Evolutionary conservation across 257 asterid species (phyloP).

Genomic region (Plectranthus barbatus): DNA sequence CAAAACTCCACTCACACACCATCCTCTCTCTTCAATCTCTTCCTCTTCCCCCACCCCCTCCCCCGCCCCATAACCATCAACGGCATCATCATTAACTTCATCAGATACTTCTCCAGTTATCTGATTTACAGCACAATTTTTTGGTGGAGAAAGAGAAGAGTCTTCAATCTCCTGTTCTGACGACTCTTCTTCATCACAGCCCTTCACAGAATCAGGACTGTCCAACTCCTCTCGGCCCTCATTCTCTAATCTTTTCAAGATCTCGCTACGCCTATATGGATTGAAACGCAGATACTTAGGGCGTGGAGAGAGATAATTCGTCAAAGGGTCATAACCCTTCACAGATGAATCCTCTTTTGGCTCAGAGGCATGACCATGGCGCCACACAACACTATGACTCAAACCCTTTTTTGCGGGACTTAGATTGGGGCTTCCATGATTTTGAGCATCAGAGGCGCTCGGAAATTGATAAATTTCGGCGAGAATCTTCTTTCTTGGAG

Average conservation of each 20-base stretch:
- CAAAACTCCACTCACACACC: slow-evolving; percentile 35
- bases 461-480: slow-evolving; percentile 37
- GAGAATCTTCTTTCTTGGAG: slow-evolving; percentile 45
- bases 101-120: slow-evolving; percentile 6
- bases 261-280: slow-evolving; percentile 44
- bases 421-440: slow-evolving; percentile 1
- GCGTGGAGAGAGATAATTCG: slow-evolving; percentile 54
- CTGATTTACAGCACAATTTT: not conserved
- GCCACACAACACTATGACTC: not conserved
- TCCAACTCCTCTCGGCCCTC: slow-evolving; percentile 12
- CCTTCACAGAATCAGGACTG: slow-evolving; percentile 13
- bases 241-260: slow-evolving; percentile 19
- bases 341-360: slow-evolving; percentile 28
- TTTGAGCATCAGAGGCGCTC: slow-evolving; percentile 13
- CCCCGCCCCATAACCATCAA: slow-evolving; percentile 10
- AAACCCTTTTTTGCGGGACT: not conserved
- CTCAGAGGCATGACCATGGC: slow-evolving; percentile 10
- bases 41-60: slow-evolving; percentile 17
- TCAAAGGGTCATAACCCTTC: slow-evolving; percentile 47
- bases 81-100: not conserved
- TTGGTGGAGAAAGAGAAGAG: slow-evolving; percentile 4
- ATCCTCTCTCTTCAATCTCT: slow-evolving; percentile 23
- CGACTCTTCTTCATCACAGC: slow-evolving; percentile 21
- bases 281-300: slow-evolving; percentile 64
- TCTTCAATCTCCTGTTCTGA: slow-evolving; percentile 16